Evolutionary conservation across 1,284 basidiomycete genomes (phyloP).

Genomic region (Puccinia brachypodii): DNA sequence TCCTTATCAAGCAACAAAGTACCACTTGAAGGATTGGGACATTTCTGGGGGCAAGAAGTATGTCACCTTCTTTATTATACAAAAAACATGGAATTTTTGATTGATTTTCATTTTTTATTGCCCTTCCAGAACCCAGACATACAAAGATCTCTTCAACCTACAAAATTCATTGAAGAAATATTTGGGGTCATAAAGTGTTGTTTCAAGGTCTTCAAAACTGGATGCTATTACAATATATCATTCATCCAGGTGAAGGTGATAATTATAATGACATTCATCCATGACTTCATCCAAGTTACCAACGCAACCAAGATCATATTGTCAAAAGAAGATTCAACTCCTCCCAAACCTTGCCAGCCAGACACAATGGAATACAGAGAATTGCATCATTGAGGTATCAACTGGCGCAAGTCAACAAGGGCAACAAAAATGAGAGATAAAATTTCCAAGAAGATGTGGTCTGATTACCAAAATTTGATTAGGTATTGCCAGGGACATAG

Average conservation of each 20-base stretch:
- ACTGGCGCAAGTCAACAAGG: not conserved
- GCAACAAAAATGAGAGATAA: not conserved
- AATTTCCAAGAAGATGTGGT: conserved; percentile 17
- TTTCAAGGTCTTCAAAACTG: not conserved
- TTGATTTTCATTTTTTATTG: not conserved
- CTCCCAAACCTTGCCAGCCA: not conserved
- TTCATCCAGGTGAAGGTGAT: not conserved
- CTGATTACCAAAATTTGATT: conserved; percentile 5
- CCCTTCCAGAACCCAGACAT: conserved; percentile 32
- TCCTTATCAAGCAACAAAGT: not conserved
- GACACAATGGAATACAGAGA: not conserved
- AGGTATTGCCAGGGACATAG: not conserved
- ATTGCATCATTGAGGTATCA: not conserved
- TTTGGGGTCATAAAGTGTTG: conserved; percentile 49
- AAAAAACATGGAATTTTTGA: not conserved
- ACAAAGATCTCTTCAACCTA: conserved; percentile 49
- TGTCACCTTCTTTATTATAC: not conserved
- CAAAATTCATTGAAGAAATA: conserved; percentile 47
- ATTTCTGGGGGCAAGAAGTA: not conserved
- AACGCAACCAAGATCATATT: not conserved
- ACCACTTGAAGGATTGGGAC: conserved; percentile 11
- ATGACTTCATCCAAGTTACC: not conserved
- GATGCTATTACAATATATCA: not conserved
- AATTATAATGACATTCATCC: conserved; percentile 10
- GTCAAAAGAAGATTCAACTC: not conserved